A percentile compares a stretch with the other conserved stretches of the same genome.
These are phyloP conservation scores for Colletotrichum somersetense DNA, from an alignment of 2,329 filamentous ascomycete genomes.

Conservation along the genomic window DNA sequence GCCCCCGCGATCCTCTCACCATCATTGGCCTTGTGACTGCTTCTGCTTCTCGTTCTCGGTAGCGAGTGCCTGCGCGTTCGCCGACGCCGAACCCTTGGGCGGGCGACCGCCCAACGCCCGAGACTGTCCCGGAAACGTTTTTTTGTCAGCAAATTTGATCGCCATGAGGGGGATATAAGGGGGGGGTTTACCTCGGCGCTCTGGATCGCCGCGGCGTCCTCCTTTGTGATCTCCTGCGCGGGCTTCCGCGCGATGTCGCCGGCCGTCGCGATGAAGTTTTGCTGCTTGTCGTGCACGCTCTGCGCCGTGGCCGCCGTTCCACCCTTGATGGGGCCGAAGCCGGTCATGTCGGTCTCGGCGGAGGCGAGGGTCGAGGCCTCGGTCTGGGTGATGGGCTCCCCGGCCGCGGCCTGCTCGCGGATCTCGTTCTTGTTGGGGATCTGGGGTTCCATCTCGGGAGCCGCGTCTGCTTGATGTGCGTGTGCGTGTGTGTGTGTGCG, in stretches of 20 bases:
- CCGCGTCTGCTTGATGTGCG: not conserved
- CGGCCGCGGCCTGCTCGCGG: conserved; percentile 3
- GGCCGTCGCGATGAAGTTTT: conserved; percentile 49
- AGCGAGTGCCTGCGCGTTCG: conserved; percentile 47
- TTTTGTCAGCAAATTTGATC: not conserved
- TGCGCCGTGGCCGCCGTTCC: conserved; percentile 51
- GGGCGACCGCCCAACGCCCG: conserved; percentile 44
- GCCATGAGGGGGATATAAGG: not conserved
- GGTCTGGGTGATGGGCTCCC: conserved; percentile 21
- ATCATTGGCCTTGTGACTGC: conserved; percentile 3
- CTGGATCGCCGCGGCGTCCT: conserved; percentile 49
- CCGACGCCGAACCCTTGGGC: conserved; percentile 47
- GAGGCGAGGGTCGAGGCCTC: conserved; percentile 46
- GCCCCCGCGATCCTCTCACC: too few relatives aligned
- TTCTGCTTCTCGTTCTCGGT: conserved; percentile 45
- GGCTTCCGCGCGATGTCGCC: conserved; percentile 49
- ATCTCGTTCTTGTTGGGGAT: conserved; percentile 17
- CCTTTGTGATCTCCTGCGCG: conserved; percentile 47
- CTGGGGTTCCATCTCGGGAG: not conserved
- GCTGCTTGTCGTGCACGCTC: conserved; percentile 50
- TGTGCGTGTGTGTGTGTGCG: too few relatives aligned
- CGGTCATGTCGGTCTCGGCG: conserved; percentile 48
- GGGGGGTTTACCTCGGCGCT: conserved; percentile 45
- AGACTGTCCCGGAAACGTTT: conserved; percentile 14
- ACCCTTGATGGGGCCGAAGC: conserved; percentile 49